Base-by-base conservation (phyloP, 805 yeast genomes). In the Starmerella gropengiesseri region DNA sequence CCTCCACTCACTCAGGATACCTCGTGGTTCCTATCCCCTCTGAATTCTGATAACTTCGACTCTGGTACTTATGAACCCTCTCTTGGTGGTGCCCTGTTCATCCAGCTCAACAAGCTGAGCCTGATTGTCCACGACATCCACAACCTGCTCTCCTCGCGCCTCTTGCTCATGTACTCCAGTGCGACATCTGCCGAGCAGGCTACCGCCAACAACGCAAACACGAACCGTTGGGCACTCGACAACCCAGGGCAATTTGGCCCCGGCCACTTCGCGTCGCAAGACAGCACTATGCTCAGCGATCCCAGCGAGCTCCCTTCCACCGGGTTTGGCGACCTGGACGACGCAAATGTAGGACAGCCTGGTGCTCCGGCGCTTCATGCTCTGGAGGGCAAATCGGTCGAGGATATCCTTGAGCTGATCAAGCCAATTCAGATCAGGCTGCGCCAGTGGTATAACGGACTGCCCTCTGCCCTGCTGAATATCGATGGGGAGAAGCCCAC, bases 1-100 rank as follows among this genome's bases (percentile, higher is more conserved):
- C 94, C 95, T 2, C 79, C 94, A 0, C 94, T 85, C 60, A 70
- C 81, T 27, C 48, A 45, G 18, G 73, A 77, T 17, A 68, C 75
- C 2, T 82, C 85, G 57, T 89, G 97, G 96, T 66, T 79, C 31
- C 91, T 87, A 4, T 37, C 53, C 12, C 41, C 51, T 1, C 37
- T 54, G 21, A 40, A 41, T 14, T 31, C 52, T 2, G 55, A 53
- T 28, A 40, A 39, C 25, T 50, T 54, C 32, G 58, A 74, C 66
- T 49, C 51, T 40, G 47, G 48, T 45, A 20, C 45, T 17, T 38
- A 34, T 34, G 50, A 44, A 36, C 44, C 48, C 1, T 19, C 25
- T 29, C 36, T 38, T 21, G 40, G 44, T 25, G 34, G 61, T 44
- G 46, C 57, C 13, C 50, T 62, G 41, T 63, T 58, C 39, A 53